These are phyloP conservation scores for Omphalotus guepiniiformis DNA, from an alignment of 768 basidiomycete species.

Conservation along the genomic window DNA sequence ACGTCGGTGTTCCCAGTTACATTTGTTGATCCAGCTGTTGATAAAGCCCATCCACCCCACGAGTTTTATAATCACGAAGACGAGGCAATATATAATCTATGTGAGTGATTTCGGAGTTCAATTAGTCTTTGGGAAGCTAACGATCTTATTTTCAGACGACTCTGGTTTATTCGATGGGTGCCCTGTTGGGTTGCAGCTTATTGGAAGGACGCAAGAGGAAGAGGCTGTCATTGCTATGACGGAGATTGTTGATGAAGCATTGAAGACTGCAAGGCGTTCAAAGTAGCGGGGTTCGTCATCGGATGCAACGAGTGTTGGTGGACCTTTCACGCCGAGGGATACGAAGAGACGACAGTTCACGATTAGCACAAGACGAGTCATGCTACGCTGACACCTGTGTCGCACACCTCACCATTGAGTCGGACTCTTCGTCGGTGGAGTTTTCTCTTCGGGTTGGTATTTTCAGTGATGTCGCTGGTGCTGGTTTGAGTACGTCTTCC, in stretches of 20 bases:
- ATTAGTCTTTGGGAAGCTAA: background rate
- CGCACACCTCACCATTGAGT: too few relatives aligned
- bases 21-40: slow-evolving; percentile 49
- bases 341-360: too few relatives aligned
- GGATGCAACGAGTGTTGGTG: too few relatives aligned
- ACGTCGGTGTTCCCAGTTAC: slow-evolving; percentile 65
- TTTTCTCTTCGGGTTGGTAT: too few relatives aligned
- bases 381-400: too few relatives aligned
- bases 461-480: too few relatives aligned
- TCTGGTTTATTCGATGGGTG: slow-evolving; percentile 52
- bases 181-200: slow-evolving; percentile 61
- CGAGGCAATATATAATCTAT: slow-evolving; percentile 52
- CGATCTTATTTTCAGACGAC: slow-evolving; percentile 38
- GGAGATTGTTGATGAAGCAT: slow-evolving; percentile 56
- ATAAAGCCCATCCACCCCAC: slow-evolving; percentile 40
- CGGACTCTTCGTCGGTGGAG: too few relatives aligned
- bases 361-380: too few relatives aligned
- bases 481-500: too few relatives aligned
- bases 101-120: slow-evolving; percentile 22
- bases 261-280: too few relatives aligned
- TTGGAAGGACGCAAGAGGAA: slow-evolving; percentile 70
- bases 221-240: slow-evolving; percentile 70
- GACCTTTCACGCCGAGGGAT: too few relatives aligned
- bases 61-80: slow-evolving; percentile 47
- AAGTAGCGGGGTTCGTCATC: too few relatives aligned